Evolutionary conservation across 208 protist species (phyloP).

Genomic region (Wallacemonas sp.): DNA sequence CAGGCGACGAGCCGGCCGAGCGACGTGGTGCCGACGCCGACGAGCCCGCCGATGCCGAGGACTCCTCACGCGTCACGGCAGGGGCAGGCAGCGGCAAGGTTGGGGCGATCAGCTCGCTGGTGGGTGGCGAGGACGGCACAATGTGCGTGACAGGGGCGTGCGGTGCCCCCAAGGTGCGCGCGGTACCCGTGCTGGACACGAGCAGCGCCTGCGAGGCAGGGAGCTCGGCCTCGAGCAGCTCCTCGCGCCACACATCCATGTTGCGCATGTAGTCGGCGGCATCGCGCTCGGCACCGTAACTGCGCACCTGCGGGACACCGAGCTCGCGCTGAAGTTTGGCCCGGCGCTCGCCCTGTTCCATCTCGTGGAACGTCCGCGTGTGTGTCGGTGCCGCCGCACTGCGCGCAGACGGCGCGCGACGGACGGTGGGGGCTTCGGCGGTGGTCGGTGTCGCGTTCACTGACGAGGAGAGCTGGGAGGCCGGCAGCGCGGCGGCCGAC

Average conservation of each 20-base stretch:
- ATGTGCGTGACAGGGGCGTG: neutral
- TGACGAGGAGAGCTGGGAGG: neutral
- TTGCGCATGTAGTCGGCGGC: slow-evolving; percentile 30
- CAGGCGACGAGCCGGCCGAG: no score
- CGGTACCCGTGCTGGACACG: neutral
- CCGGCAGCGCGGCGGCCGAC: neutral
- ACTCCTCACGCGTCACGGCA: no score
- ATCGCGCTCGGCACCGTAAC: slow-evolving; percentile 38
- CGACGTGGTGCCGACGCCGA: no score
- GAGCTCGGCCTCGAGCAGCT: neutral
- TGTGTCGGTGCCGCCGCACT: neutral
- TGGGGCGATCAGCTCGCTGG: no score
- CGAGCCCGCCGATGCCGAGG: no score
- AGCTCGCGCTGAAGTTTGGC: slow-evolving; percentile 24
- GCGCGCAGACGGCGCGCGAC: neutral
- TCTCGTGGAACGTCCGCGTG: slow-evolving; percentile 25
- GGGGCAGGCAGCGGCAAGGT: no score
- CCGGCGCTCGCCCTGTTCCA: slow-evolving; percentile 27
- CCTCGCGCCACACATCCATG: slow-evolving; percentile 10
- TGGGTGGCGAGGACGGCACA: neutral
- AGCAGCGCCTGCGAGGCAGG: neutral
- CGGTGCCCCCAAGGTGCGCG: neutral
- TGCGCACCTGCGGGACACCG: slow-evolving; percentile 27
- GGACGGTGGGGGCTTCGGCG: neutral
- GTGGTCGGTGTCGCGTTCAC: neutral